Percentiles rank a stretch among this genome's conserved stretches.
These are phyloP conservation scores for Cardamine resedifolia DNA, from an alignment of 345 rosid genomes.

Conservation along the genomic window DNA sequence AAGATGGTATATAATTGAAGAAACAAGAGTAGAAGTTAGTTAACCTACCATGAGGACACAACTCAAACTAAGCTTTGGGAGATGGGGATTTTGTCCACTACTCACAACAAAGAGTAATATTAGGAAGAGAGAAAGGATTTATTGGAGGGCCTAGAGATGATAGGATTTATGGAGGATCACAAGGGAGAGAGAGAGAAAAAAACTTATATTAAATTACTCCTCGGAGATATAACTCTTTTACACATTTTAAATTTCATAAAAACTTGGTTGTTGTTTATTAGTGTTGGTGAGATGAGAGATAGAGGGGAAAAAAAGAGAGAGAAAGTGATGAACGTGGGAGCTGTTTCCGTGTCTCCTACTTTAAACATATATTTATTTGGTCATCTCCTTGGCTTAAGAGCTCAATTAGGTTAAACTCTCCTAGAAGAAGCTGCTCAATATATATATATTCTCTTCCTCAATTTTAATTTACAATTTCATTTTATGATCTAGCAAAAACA, in stretches of 20 bases:
- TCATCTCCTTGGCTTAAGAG: constrained; percentile 76
- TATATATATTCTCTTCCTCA: not conserved
- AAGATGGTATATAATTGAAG: constrained; percentile 1
- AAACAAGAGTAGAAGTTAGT: not conserved
- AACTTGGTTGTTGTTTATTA: constrained; percentile 28
- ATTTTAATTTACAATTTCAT: not conserved
- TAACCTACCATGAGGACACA: constrained; percentile 56
- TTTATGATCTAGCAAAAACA: not conserved
- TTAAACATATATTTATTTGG: constrained; percentile 43
- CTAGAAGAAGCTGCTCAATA: constrained; percentile 49
- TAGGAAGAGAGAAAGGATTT: constrained; percentile 28
- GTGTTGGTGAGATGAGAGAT: constrained; percentile 27
- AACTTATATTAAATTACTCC: constrained; percentile 50
- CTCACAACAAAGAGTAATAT: constrained; percentile 35
- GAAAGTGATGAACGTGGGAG: constrained; percentile 77
- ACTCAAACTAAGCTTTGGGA: constrained; percentile 30
- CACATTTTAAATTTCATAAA: constrained; percentile 24
- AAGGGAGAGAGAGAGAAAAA: constrained; percentile 39
- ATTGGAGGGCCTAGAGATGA: constrained; percentile 31
- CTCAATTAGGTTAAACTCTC: constrained; percentile 44
- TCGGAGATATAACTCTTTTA: constrained; percentile 42
- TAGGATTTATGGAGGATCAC: constrained; percentile 71
- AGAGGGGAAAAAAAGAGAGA: constrained; percentile 20
- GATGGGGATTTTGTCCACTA: constrained; percentile 29
- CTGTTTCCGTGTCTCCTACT: constrained; percentile 87